These are phyloP conservation scores for Backusella morwellensis DNA, from an alignment of 192 early-diverging fungal species.

Conservation along the genomic window DNA sequence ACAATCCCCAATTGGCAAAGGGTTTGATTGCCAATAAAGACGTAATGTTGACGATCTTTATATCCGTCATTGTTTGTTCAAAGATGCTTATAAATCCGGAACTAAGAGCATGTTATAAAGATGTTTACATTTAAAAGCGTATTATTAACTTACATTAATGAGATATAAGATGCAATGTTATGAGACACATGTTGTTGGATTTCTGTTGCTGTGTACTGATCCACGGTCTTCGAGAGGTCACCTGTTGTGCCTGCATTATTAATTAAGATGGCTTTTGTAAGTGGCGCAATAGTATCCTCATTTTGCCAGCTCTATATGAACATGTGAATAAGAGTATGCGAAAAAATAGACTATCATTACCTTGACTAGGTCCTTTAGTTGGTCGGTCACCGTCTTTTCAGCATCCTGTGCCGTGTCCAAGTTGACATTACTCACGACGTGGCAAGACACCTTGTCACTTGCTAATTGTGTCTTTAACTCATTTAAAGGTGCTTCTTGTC, in stretches of 20 bases:
- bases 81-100: slow-evolving; percentile 40
- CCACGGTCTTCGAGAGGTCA: slow-evolving; percentile 59
- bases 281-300: neutral
- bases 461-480: slow-evolving; percentile 28
- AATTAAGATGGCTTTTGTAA: slow-evolving; percentile 51
- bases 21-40: slow-evolving; percentile 73
- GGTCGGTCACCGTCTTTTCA: slow-evolving; percentile 7
- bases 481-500: slow-evolving; percentile 18
- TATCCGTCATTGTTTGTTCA: slow-evolving; percentile 19
- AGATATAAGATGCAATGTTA: slow-evolving; percentile 59
- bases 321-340: neutral
- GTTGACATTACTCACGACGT: slow-evolving; percentile 5
- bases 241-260: slow-evolving; percentile 79
- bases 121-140: neutral
- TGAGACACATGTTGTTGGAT: slow-evolving; percentile 47
- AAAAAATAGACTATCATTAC: neutral
- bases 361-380: neutral
- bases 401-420: slow-evolving; percentile 7
- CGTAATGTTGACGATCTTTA: slow-evolving; percentile 74
- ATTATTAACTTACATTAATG: slow-evolving; percentile 38
- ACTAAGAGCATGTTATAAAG: neutral
- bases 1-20: slow-evolving; percentile 79
- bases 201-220: slow-evolving; percentile 47
- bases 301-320: neutral
- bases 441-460: neutral